Base-by-base conservation (phyloP, 768 basidiomycete genomes). In the Suillus fuscotomentosus region DNA sequence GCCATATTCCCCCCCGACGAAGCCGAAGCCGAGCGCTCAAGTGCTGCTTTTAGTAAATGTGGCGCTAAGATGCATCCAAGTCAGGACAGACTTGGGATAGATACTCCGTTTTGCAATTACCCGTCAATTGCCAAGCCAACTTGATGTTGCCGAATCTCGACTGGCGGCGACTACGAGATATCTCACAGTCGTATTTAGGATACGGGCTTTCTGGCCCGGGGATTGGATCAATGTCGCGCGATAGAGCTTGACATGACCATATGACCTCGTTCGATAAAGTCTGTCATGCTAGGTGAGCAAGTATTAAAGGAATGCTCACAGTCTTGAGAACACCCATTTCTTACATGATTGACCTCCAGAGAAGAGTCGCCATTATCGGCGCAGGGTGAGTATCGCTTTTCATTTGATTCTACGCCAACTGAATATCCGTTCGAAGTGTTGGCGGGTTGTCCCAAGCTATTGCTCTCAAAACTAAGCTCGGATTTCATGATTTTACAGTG, bases 401-500 rank as follows among this genome's bases (percentile, higher is more conserved):
- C 5, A 47, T 34, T 5, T 7, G 20, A 59, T 20, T 42, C 6
- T 20, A 42, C 20, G 22, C 22, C 17, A 20, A 47, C 60, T 41
- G 7, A 64, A 42, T 53, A 34, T 24, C 1, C n/a, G 45, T 8
- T 60, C 48, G 15, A 24, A 83, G 83, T 7, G 67, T 77, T 45
- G 83, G 78, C 15, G 83, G 83, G 3, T 60, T 83, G 20, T 71
- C 79, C 3, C 78, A 75, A 64, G 83, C 80, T 14, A 83, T 83
- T 50, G 70, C 76, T 31, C 72, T 84, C 62, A 79, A 79, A 63
- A 70, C 74, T 51, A 74, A 74, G 60, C 68, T 81, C 7, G 65
- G 50, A 70, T 80, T 76, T 61, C 61, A 74, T 3, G 77, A 82
- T 61, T 84, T 84, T 61, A 78, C 71, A 13, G 84, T 80, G 67